Evolutionary conservation across 495 filamentous ascomycete genomes (phyloP), one percentile per base, ranked within the genome.

Genomic region (Aspergillus biplanus): DNA sequence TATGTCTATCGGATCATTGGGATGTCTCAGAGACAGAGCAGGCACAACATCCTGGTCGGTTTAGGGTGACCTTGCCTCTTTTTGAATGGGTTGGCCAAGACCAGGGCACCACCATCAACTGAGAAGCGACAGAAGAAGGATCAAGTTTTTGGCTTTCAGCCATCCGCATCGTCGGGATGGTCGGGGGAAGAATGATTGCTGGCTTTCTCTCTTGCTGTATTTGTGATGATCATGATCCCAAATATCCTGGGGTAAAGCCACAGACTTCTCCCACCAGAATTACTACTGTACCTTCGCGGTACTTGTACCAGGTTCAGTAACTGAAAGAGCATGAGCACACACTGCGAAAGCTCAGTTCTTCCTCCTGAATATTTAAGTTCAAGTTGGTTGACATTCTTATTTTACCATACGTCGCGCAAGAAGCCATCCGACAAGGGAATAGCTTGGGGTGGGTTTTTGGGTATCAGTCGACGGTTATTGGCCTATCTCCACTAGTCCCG

Each of bases 1-100:
- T 50, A 50, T 21, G 47, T 50, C 11, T 21, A 21, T 8, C 15
- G 7, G 39, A 44, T 27, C 21, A 27, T 27, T 27, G 21, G 21
- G 21, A 27, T 27, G 21, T 15, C 39, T 44, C 11, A n/a, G 11
- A 8, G 39, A 16, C 7, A 21, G 46, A 16, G 46, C 7, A 49
- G 46, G n/a, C 46, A 49, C n/a, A 49, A 21, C 46, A 49, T 49
- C 46, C 46, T 27, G 47, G 47, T 50, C 16, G 27, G 47, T 50
- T 50, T 50, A 50, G 47, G 21, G 18, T 7, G 18, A 6, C 46
- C 16, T 44, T 44, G 11, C 4, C 11, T 27, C 39, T 44, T 44
- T 44, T 9, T 44, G 39, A 44, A 4, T 8, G 46, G 46, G 12
- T 49, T 49, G 0, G 16, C 8, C 13, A 16, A 27, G 21, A n/a